Conservation (phyloP, 768 basidiomycete species). For the Sutorius australiensis region DNA sequence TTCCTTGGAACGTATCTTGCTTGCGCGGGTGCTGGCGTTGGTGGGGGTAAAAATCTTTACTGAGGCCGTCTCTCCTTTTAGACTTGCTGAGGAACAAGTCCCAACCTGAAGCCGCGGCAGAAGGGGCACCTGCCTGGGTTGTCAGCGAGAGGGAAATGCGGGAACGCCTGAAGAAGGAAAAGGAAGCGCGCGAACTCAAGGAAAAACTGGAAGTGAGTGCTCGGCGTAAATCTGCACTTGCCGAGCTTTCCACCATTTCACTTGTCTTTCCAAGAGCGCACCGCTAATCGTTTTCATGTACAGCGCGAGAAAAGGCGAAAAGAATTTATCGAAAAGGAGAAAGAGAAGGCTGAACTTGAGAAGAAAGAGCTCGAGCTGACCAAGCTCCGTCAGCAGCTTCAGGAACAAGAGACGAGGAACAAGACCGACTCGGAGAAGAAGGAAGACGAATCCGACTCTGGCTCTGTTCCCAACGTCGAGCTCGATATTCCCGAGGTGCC, state of each 20-base stretch:
- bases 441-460: conserved; percentile 31
- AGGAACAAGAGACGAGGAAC: conserved; percentile 50
- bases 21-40: conserved; percentile 22
- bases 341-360: conserved; percentile 59
- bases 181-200: conserved; percentile 64
- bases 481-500: conserved; percentile 12
- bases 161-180: conserved; percentile 69
- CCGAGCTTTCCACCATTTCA: conserved; percentile 18
- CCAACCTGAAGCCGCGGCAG: conserved; percentile 71
- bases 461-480: background rate
- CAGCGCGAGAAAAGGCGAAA: conserved; percentile 45
- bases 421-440: conserved; percentile 45
- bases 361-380: conserved; percentile 60
- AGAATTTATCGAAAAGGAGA: conserved; percentile 45
- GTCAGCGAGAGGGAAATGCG: conserved; percentile 68
- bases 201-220: conserved; percentile 62
- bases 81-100: conserved; percentile 84
- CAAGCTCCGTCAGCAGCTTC: conserved; percentile 48
- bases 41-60: conserved; percentile 19
- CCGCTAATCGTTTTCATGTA: conserved; percentile 10
- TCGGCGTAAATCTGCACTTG: conserved; percentile 14
- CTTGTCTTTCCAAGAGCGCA: background rate
- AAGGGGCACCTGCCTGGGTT: conserved; percentile 69
- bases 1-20: conserved; percentile 6
- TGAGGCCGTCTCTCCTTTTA: conserved; percentile 32